Conservation (phyloP, 768 basidiomycete genomes). For the Dioszegia aurantiaca region DNA sequence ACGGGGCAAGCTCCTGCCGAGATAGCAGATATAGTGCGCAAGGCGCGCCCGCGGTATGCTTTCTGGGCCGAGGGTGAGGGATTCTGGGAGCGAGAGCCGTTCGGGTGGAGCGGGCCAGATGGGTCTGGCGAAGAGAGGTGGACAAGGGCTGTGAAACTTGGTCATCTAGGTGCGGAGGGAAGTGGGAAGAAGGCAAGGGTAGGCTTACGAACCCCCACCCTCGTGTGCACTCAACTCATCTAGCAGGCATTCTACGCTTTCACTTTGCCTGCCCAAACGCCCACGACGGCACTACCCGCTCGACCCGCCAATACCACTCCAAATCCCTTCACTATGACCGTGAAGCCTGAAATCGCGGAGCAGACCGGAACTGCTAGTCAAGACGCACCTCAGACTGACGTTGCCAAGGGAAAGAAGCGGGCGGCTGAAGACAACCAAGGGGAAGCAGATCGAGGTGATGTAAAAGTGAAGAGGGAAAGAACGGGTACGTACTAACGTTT, state of each 20-base stretch:
- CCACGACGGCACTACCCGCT: slow-evolving; percentile 27
- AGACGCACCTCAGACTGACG: too few relatives aligned
- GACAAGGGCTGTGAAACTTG: slow-evolving; percentile 79
- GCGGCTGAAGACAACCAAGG: slow-evolving; percentile 45
- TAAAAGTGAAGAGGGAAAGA: slow-evolving; percentile 28
- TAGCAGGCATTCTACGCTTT: slow-evolving; percentile 96
- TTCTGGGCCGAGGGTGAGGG: slow-evolving; percentile 68
- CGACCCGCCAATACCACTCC: slow-evolving; percentile 41
- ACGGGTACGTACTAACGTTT: slow-evolving; percentile 23
- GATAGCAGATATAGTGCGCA: slow-evolving; percentile 45
- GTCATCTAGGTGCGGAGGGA: slow-evolving; percentile 71
- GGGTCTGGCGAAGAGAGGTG: slow-evolving; percentile 56
- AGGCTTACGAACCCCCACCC: slow-evolving; percentile 46
- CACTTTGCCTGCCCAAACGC: slow-evolving; percentile 64
- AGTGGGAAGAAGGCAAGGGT: slow-evolving; percentile 79
- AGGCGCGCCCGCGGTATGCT: slow-evolving; percentile 78
- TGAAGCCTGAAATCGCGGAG: slow-evolving; percentile 3
- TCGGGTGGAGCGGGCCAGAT: slow-evolving; percentile 61
- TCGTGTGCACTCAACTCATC: slow-evolving; percentile 10
- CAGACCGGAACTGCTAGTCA: not conserved
- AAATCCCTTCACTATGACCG: slow-evolving; percentile 40
- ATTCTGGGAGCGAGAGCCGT: slow-evolving; percentile 97
- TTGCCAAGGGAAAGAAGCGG: slow-evolving; percentile 47
- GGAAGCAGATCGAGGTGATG: slow-evolving; percentile 26
- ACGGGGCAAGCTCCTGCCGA: slow-evolving; percentile 61